These are phyloP conservation scores for Aspergillus versicolor DNA, from an alignment of 2,329 filamentous ascomycete genomes.

Conservation along the genomic window DNA sequence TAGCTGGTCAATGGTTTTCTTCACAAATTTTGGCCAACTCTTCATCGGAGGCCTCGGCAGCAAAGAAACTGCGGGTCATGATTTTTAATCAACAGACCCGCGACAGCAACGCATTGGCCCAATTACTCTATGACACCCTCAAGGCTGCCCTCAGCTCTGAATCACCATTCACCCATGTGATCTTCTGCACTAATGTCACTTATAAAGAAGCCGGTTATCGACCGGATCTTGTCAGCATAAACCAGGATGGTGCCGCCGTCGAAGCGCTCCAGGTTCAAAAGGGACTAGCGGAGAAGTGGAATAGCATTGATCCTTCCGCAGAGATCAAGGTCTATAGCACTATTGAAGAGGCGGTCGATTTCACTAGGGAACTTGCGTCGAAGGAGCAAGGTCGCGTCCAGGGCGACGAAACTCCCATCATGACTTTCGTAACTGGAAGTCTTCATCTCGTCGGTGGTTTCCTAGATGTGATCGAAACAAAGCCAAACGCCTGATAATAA, in stretches of 20 bases:
- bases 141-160: conserved; percentile 37
- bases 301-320: conserved; percentile 52
- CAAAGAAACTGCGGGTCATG: conserved; percentile 56
- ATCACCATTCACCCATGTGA: conserved; percentile 65
- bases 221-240: conserved; percentile 63
- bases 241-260: conserved; percentile 59
- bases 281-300: conserved; percentile 63
- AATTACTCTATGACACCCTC: conserved; percentile 61
- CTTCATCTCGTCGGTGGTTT: conserved; percentile 80
- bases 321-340: conserved; percentile 61
- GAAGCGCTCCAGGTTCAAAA: conserved; percentile 65
- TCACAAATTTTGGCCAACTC: conserved; percentile 44
- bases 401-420: conserved; percentile 47
- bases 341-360: conserved; percentile 67
- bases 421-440: conserved; percentile 77
- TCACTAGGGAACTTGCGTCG: conserved; percentile 50
- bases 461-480: conserved; percentile 67
- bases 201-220: conserved; percentile 61
- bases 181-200: conserved; percentile 79
- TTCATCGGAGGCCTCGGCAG: conserved; percentile 27
- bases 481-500: conserved; percentile 21
- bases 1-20: conserved; percentile 76
- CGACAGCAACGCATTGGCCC: conserved; percentile 67
- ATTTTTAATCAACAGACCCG: conserved; percentile 94
- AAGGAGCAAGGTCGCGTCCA: conserved; percentile 29